These are phyloP conservation scores for Paramyrothecium roridum DNA, from an alignment of 2,329 filamentous ascomycete species.

Conservation along the genomic window DNA sequence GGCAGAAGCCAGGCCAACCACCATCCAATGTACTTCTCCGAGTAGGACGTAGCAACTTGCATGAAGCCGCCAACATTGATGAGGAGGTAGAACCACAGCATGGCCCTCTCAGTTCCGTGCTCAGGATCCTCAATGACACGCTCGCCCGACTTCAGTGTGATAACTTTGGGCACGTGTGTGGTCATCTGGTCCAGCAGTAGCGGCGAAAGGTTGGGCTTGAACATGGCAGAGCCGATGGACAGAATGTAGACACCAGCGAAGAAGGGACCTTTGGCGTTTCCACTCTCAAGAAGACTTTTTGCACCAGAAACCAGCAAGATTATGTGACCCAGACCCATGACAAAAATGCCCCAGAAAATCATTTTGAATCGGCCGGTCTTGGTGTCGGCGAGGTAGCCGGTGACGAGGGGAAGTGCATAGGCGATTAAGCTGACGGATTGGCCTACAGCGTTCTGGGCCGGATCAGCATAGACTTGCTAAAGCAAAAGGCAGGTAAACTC, in stretches of 20 bases:
- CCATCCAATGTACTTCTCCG: slow-evolving; percentile 49
- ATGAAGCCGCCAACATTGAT: slow-evolving; percentile 54
- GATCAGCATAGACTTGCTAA: slow-evolving; percentile 37
- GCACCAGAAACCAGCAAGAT: slow-evolving; percentile 62
- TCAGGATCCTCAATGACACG: slow-evolving; percentile 67
- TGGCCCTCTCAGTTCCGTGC: slow-evolving; percentile 62
- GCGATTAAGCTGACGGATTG: slow-evolving; percentile 55
- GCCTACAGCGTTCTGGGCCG: slow-evolving; percentile 20
- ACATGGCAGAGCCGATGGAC: slow-evolving; percentile 61
- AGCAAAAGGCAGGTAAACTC: not conserved
- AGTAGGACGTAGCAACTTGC: slow-evolving; percentile 48
- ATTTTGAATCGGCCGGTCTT: slow-evolving; percentile 69
- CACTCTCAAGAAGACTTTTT: slow-evolving; percentile 38
- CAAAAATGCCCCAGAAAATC: slow-evolving; percentile 65
- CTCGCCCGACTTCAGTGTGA: slow-evolving; percentile 48
- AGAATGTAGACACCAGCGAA: slow-evolving; percentile 59
- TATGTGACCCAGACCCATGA: slow-evolving; percentile 66
- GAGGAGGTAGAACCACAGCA: slow-evolving; percentile 59
- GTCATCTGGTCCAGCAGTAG: slow-evolving; percentile 65
- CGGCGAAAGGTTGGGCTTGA: slow-evolving; percentile 72
- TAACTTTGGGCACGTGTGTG: slow-evolving; percentile 38
- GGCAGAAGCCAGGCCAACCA: slow-evolving; percentile 44
- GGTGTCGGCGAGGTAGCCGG: slow-evolving; percentile 61
- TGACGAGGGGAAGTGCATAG: slow-evolving; percentile 54
- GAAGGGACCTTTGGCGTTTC: slow-evolving; percentile 47